Evolutionary conservation across 768 basidiomycete genomes (phyloP).

Genomic region (Clavaria fumosa): DNA sequence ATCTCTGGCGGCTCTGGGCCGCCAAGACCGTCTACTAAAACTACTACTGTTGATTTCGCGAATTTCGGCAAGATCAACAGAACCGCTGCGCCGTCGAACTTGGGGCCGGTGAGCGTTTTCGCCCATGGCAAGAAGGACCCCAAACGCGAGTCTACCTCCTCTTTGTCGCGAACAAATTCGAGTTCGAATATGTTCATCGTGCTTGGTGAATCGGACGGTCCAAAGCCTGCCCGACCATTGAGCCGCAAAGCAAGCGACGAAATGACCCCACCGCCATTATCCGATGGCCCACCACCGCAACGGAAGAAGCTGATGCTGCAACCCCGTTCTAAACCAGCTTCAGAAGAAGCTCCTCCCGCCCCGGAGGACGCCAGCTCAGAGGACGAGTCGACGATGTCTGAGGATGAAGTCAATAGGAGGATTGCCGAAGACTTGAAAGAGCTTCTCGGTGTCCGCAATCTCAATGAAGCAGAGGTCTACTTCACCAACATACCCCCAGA

Average conservation of each 20-base stretch:
- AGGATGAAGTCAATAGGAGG: constrained; percentile 54
- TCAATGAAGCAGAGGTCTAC: constrained; percentile 81
- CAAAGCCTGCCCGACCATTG: constrained; percentile 36
- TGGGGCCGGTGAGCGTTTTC: constrained; percentile 81
- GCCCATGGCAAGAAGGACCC: constrained; percentile 47
- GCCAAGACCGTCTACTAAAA: constrained; percentile 52
- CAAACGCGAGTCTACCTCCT: constrained; percentile 49
- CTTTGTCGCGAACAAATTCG: constrained; percentile 69
- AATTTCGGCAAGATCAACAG: constrained; percentile 80
- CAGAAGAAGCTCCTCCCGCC: constrained; percentile 31
- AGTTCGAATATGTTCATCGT: constrained; percentile 80
- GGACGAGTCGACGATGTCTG: constrained; percentile 41
- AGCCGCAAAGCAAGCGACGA: constrained; percentile 38
- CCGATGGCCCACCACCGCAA: constrained; percentile 35
- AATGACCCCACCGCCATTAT: constrained; percentile 26
- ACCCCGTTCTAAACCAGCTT: constrained; percentile 59
- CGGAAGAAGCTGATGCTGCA: constrained; percentile 60
- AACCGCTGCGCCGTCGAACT: constrained; percentile 45
- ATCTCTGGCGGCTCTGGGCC: constrained; percentile 37
- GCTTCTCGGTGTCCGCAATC: constrained; percentile 69
- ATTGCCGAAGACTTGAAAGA: constrained; percentile 75
- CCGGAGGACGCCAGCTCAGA: constrained; percentile 35
- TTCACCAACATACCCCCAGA: constrained; percentile 57
- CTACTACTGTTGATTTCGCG: constrained; percentile 73
- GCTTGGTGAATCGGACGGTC: constrained; percentile 41